phyloP scores from a whole-genome alignment of 2,329 filamentous ascomycete genomes.

The Blastomyces silverae region DNA sequence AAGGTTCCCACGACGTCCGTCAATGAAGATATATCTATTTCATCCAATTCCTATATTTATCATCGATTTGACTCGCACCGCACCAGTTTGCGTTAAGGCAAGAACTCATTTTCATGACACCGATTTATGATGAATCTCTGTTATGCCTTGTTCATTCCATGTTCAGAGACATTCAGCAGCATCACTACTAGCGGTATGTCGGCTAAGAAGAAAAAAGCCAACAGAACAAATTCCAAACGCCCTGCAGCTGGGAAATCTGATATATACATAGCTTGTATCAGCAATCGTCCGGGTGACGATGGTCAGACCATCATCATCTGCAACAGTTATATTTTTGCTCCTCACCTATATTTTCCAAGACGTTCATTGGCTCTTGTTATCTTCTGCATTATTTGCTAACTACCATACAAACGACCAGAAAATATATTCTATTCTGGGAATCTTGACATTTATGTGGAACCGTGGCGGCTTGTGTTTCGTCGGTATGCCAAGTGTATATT shows the following conservation, averaged over 20 bases:
- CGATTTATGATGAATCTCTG: neutral
- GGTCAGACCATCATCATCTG: neutral
- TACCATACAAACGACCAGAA: neutral
- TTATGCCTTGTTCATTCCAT: neutral
- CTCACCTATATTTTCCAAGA: neutral
- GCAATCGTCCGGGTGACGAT: neutral
- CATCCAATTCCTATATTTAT: neutral
- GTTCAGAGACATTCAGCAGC: neutral
- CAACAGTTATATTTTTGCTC: neutral
- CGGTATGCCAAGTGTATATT: neutral
- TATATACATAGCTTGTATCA: neutral
- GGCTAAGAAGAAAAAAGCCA: slow-evolving; percentile 10
- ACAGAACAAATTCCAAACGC: neutral
- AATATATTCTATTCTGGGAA: slow-evolving; percentile 4
- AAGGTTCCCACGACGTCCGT: neutral
- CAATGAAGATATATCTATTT: neutral
- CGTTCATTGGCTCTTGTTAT: neutral
- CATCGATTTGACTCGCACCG: neutral
- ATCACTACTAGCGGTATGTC: neutral
- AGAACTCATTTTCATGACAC: neutral
- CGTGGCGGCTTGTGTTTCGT: slow-evolving; percentile 1
- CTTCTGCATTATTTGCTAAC: neutral
- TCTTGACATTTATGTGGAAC: neutral
- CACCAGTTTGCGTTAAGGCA: neutral
- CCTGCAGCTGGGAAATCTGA: slow-evolving; percentile 3